phyloP scores from a whole-genome alignment of 2,329 filamentous ascomycete species.

The Paracamarosporium sp. region DNA sequence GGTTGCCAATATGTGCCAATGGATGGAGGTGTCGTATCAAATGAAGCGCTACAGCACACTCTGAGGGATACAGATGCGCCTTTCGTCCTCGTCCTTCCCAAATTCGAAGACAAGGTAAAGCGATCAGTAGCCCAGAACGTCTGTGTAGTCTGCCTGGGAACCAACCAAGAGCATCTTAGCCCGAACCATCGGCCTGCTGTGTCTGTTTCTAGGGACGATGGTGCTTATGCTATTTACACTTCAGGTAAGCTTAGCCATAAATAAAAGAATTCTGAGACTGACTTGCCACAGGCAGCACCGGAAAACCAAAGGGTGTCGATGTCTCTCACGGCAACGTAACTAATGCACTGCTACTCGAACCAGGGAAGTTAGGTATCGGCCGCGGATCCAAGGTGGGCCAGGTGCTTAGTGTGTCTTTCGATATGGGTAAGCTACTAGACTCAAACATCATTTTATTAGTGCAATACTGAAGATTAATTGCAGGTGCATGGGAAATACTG shows the following conservation, averaged over 20 bases:
- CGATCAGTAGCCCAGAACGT: conserved; percentile 18
- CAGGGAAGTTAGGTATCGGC: conserved; percentile 59
- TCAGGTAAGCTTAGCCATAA: conserved; percentile 43
- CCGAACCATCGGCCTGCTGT: conserved; percentile 24
- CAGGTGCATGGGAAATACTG: conserved; percentile 68
- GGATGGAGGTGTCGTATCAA: conserved; percentile 56
- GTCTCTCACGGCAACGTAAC: conserved; percentile 63
- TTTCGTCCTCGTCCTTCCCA: conserved; percentile 57
- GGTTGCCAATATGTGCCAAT: conserved; percentile 67
- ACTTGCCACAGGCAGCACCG: conserved; percentile 55
- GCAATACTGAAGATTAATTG: background rate
- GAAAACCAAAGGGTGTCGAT: conserved; percentile 65
- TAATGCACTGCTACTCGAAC: conserved; percentile 60
- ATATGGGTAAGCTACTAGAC: conserved; percentile 60
- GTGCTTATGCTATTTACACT: conserved; percentile 58
- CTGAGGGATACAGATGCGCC: conserved; percentile 55
- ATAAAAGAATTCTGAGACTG: background rate
- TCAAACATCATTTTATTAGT: background rate
- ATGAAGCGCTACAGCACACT: conserved; percentile 53
- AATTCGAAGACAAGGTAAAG: conserved; percentile 35
- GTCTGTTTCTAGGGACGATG: conserved; percentile 27
- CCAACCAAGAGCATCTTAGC: conserved; percentile 19
- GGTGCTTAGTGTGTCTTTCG: conserved; percentile 65
- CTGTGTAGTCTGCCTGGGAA: conserved; percentile 23
- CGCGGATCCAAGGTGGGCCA: conserved; percentile 62